Conservation (phyloP, 148 eudicot species). For the Vaccinium myrtillus region DNA sequence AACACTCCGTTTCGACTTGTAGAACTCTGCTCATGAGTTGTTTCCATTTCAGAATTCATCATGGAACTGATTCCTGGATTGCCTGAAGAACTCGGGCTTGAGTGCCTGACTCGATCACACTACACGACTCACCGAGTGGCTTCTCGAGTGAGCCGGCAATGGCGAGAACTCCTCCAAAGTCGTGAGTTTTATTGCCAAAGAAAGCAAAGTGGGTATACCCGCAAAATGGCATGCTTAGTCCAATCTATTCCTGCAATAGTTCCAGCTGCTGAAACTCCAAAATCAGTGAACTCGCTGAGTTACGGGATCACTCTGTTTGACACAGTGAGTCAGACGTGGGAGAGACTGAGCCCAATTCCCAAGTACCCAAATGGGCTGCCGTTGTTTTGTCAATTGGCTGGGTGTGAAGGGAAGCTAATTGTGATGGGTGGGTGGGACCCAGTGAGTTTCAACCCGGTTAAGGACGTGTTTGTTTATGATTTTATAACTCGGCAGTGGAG, state of each 20-base stretch:
- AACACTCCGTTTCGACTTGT: background rate
- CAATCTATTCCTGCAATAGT: slow-evolving; percentile 32
- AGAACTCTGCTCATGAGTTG: background rate
- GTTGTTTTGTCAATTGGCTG: slow-evolving; percentile 52
- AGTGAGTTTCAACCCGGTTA: slow-evolving; percentile 41
- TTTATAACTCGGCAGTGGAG: slow-evolving; percentile 46
- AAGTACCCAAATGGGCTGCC: slow-evolving; percentile 56
- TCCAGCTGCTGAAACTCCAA: slow-evolving; percentile 8
- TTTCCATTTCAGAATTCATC: background rate
- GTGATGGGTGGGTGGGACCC: slow-evolving; percentile 80
- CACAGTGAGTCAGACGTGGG: slow-evolving; percentile 36
- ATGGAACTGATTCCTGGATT: slow-evolving; percentile 51
- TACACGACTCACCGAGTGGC: slow-evolving; percentile 31
- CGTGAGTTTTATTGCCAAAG: slow-evolving; percentile 36
- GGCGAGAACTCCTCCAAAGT: slow-evolving; percentile 46
- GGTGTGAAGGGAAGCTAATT: slow-evolving; percentile 53
- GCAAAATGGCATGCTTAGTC: slow-evolving; percentile 40
- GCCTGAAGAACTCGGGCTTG: slow-evolving; percentile 56
- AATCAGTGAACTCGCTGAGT: slow-evolving; percentile 26
- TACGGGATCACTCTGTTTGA: slow-evolving; percentile 46
- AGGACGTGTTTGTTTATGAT: slow-evolving; percentile 58
- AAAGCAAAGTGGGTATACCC: slow-evolving; percentile 40
- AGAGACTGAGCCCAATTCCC: slow-evolving; percentile 44
- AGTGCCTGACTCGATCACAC: slow-evolving; percentile 52
- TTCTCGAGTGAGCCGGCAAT: slow-evolving; percentile 35